Conservation (phyloP, 2,329 filamentous ascomycete genomes). For the Cryphonectria nitschkei region DNA sequence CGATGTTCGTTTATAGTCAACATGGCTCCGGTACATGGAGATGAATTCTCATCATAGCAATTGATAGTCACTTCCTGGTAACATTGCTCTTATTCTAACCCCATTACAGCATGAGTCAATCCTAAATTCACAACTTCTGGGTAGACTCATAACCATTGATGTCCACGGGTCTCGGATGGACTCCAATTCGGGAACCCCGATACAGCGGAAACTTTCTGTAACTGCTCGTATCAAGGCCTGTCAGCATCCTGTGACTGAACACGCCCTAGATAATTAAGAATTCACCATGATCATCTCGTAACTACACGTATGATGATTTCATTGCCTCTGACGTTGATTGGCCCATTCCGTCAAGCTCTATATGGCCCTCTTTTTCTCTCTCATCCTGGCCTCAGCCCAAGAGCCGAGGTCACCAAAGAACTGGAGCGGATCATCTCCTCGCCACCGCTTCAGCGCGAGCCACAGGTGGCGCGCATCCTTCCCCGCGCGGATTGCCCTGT, state of each 20-base stretch:
- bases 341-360: not conserved
- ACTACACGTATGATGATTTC: too few relatives aligned
- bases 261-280: not conserved
- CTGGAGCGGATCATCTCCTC: constrained; percentile 25
- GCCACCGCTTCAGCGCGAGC: constrained; percentile 34
- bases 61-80: too few relatives aligned
- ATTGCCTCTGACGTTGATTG: not conserved
- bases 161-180: not conserved
- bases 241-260: not conserved
- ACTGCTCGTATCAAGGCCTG: not conserved
- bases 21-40: too few relatives aligned
- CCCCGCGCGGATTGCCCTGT: constrained; percentile 33
- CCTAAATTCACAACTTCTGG: not conserved
- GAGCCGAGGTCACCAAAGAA: constrained; percentile 26
- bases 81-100: too few relatives aligned
- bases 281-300: too few relatives aligned
- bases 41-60: too few relatives aligned
- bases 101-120: too few relatives aligned
- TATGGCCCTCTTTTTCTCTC: not conserved
- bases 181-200: not conserved
- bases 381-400: constrained; percentile 26
- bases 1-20: too few relatives aligned
- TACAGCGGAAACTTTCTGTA: not conserved
- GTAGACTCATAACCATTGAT: not conserved
- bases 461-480: constrained; percentile 37